Evolutionary conservation across 1,284 basidiomycete genomes (phyloP).

Genomic region (Apiotrichum porosum): DNA sequence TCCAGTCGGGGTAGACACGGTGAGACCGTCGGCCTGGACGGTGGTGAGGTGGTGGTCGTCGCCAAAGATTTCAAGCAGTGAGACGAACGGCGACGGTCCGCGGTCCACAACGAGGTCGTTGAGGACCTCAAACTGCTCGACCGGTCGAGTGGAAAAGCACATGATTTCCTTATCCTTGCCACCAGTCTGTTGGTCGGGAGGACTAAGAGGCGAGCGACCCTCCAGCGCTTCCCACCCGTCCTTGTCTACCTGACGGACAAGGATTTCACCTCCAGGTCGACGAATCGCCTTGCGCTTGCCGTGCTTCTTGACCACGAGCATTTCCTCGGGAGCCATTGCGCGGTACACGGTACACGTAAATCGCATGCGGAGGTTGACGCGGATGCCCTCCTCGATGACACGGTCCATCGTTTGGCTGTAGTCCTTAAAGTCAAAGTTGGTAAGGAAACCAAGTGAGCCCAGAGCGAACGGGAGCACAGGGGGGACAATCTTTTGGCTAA

Average conservation of each 20-base stretch:
- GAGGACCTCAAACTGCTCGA: slow-evolving; percentile 94
- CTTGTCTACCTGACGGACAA: slow-evolving; percentile 83
- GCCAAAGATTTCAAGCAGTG: slow-evolving; percentile 94
- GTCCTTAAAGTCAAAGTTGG: slow-evolving; percentile 92
- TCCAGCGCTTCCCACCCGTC: slow-evolving; percentile 93
- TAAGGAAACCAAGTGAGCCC: slow-evolving; percentile 97
- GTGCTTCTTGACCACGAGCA: slow-evolving; percentile 29
- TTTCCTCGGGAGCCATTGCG: slow-evolving; percentile 65
- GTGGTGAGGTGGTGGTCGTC: slow-evolving; percentile 99
- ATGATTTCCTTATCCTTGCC: slow-evolving; percentile 90
- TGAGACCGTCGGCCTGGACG: slow-evolving; percentile 95
- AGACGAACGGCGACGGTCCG: slow-evolving; percentile 96
- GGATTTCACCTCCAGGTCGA: slow-evolving; percentile 85
- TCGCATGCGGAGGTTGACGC: slow-evolving; percentile 96
- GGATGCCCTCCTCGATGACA: slow-evolving; percentile 86
- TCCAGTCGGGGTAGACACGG: slow-evolving; percentile 93
- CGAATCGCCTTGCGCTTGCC: slow-evolving; percentile 75
- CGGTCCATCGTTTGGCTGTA: slow-evolving; percentile 83
- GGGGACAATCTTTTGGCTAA: slow-evolving; percentile 83
- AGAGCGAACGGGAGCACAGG: slow-evolving; percentile 95
- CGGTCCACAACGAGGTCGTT: slow-evolving; percentile 98
- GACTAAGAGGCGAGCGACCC: slow-evolving; percentile 48
- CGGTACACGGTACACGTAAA: slow-evolving; percentile 99
- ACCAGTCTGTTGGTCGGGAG: neutral
- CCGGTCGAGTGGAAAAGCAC: slow-evolving; percentile 93